These are phyloP conservation scores for Linderniella brevidens DNA, from an alignment of 257 asterid genomes.

Conservation along the genomic window DNA sequence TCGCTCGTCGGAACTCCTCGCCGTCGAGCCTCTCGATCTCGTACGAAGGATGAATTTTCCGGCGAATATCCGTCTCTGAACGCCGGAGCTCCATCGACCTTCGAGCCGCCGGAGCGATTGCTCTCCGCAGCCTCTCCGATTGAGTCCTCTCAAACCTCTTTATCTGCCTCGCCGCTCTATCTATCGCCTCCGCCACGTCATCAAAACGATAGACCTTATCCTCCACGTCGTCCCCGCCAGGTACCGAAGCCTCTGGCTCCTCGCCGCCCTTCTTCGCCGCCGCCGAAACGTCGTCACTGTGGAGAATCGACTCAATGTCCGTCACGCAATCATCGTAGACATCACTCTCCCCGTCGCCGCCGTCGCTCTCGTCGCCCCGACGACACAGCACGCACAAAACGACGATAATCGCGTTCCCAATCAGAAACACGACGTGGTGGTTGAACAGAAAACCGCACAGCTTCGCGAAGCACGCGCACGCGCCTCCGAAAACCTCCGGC, in stretches of 20 bases:
- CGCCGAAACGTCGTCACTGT: conserved; percentile 27
- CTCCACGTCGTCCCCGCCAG: conserved; percentile 13
- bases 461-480: conserved; percentile 11
- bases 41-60: conserved; percentile 10
- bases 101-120: conserved; percentile 17
- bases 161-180: conserved; percentile 38
- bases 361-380: conserved; percentile 14
- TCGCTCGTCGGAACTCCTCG: conserved; percentile 58
- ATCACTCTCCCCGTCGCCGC: too few species aligned
- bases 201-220: conserved; percentile 7
- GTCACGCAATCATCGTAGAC: too few species aligned
- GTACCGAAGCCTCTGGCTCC: background rate
- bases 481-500: conserved; percentile 19
- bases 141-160: conserved; percentile 57
- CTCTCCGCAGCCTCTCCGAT: conserved; percentile 53
- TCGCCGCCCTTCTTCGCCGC: conserved; percentile 16
- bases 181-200: conserved; percentile 32
- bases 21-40: conserved; percentile 43
- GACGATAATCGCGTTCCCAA: conserved; percentile 54
- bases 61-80: conserved; percentile 35
- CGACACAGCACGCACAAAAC: conserved; percentile 33
- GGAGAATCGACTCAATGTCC: conserved; percentile 12
- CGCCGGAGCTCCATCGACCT: conserved; percentile 30
- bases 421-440: conserved; percentile 64
- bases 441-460: conserved; percentile 23